phyloP scores from a whole-genome alignment of 2,329 filamentous ascomycete genomes.

The Lachnellula suecica region DNA sequence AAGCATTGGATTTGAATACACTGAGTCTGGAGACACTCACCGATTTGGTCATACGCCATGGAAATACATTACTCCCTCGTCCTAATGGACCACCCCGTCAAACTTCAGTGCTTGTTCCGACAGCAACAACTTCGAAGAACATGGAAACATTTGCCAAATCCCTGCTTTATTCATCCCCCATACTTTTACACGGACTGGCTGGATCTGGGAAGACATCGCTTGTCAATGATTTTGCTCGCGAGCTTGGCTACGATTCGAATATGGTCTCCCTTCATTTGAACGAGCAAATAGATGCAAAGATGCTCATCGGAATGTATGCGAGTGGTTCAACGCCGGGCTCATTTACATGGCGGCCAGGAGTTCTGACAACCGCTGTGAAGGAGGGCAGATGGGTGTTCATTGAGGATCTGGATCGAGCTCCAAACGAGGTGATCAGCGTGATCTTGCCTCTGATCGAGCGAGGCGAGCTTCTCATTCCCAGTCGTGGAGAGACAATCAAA shows the following conservation, averaged over 20 bases:
- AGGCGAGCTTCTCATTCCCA: conserved; percentile 87
- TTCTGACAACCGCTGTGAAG: conserved; percentile 87
- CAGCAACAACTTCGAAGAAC: conserved; percentile 71
- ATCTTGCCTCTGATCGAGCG: conserved; percentile 90
- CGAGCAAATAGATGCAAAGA: conserved; percentile 97
- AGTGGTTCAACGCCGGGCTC: conserved; percentile 84
- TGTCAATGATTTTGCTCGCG: conserved; percentile 76
- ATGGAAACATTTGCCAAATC: conserved; percentile 66
- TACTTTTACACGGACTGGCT: conserved; percentile 78
- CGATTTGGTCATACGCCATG: conserved; percentile 62
- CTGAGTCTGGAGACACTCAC: conserved; percentile 48
- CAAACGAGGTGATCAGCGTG: conserved; percentile 91
- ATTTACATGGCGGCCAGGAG: conserved; percentile 89
- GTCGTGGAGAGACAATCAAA: conserved; percentile 79
- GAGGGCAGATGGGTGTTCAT: conserved; percentile 97
- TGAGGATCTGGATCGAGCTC: conserved; percentile 92
- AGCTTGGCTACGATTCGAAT: conserved; percentile 73
- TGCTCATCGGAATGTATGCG: conserved; percentile 91
- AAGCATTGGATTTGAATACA: background rate
- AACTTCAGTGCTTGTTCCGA: conserved; percentile 61
- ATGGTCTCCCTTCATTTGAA: conserved; percentile 97
- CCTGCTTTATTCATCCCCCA: conserved; percentile 66
- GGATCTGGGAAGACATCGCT: conserved; percentile 90
- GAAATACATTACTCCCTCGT: conserved; percentile 65
- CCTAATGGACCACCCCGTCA: conserved; percentile 49